Conservation (phyloP, 163 green algal species). For the Scenedesmus sp. region DNA sequence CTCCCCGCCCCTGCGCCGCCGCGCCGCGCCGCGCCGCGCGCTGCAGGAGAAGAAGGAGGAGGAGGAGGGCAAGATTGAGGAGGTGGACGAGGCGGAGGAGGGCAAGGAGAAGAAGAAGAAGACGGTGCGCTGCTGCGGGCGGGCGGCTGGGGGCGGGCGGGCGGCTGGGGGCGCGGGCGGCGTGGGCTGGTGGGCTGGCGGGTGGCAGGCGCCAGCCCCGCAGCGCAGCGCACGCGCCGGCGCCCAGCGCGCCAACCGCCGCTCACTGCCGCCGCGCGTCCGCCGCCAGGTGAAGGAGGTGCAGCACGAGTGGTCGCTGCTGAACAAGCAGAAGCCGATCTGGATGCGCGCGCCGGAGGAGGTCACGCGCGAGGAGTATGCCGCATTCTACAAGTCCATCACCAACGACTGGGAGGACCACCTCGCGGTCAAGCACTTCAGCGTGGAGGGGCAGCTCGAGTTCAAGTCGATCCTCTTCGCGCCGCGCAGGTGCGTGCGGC, state of each 20-base stretch:
- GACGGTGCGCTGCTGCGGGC: constrained; percentile 19
- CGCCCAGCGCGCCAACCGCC: background rate
- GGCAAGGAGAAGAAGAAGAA: constrained; percentile 67
- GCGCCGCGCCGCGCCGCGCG: background rate
- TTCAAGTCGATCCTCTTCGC: constrained; percentile 98
- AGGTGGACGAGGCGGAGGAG: constrained; percentile 54
- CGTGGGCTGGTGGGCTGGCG: too few species aligned
- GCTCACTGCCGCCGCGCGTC: background rate
- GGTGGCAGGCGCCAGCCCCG: background rate
- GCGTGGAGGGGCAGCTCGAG: constrained; percentile 99
- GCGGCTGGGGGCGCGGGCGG: too few species aligned
- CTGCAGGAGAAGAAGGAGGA: constrained; percentile 69
- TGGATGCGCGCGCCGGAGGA: constrained; percentile 99
- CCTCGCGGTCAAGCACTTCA: constrained; percentile 96
- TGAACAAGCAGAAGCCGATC: constrained; percentile 99
- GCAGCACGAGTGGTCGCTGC: constrained; percentile 93
- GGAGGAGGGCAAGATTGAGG: constrained; percentile 78
- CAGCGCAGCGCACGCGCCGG: too few species aligned
- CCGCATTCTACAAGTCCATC: constrained; percentile 98
- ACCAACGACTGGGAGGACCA: constrained; percentile 99
- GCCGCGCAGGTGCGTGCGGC: constrained; percentile 89
- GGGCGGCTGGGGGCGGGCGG: too few species aligned
- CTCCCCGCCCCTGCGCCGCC: background rate
- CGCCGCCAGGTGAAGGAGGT: constrained; percentile 76
- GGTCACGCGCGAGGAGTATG: constrained; percentile 96